Evolutionary conservation across 345 rosid species (phyloP).

Genomic region (Linum trigynum): DNA sequence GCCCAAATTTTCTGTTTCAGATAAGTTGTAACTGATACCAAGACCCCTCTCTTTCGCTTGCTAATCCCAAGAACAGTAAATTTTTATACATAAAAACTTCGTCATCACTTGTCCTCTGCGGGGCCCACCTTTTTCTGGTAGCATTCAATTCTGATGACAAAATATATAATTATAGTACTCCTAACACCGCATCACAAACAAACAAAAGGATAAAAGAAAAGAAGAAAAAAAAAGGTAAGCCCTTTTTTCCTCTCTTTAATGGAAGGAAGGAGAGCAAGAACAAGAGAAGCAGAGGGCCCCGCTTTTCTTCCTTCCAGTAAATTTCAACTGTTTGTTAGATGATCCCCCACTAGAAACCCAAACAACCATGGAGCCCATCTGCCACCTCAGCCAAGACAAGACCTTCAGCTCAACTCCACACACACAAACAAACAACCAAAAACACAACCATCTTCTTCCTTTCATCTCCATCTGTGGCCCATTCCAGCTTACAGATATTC

Average conservation of each 20-base stretch:
- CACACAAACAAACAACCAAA: too few species aligned
- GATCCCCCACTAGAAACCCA: background rate
- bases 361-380: background rate
- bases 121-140: background rate
- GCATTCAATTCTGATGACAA: background rate
- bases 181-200: too few species aligned
- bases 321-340: background rate
- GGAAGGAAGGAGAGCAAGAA: too few species aligned
- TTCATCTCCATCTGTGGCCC: too few species aligned
- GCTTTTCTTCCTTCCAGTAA: background rate
- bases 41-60: background rate
- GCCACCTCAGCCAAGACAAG: too few species aligned
- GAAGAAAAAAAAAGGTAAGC: background rate
- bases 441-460: too few species aligned
- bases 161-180: too few species aligned
- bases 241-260: background rate
- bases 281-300: background rate
- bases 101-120: background rate
- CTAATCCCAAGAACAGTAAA: background rate
- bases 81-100: background rate
- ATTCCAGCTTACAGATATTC: too few species aligned
- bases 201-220: too few species aligned
- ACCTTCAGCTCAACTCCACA: too few species aligned
- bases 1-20: background rate
- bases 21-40: background rate